A percentile compares a stretch with the other conserved stretches of the same genome.
These are phyloP conservation scores for Hypoxylon sp. DNA, from an alignment of 2,329 filamentous ascomycete genomes.

Conservation along the genomic window DNA sequence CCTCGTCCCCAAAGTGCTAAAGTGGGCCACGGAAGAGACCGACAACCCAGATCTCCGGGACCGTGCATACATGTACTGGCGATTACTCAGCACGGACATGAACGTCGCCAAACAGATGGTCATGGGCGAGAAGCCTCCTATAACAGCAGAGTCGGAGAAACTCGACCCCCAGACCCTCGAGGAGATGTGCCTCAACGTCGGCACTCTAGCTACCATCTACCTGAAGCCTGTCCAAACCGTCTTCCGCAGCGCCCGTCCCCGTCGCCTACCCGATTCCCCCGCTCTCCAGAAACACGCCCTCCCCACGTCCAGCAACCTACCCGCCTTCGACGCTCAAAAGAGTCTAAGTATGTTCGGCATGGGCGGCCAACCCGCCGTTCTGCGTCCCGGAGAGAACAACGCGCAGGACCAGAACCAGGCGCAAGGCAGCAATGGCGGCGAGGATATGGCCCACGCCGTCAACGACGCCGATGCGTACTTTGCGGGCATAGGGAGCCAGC, in stretches of 20 bases:
- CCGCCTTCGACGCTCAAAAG: conserved; percentile 69
- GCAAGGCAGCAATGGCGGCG: conserved; percentile 47
- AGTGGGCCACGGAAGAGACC: conserved; percentile 99
- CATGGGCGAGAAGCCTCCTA: conserved; percentile 97
- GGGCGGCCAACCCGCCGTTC: conserved; percentile 66
- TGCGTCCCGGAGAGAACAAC: conserved; percentile 57
- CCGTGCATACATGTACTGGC: conserved; percentile 99
- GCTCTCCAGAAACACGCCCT: conserved; percentile 83
- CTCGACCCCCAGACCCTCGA: conserved; percentile 92
- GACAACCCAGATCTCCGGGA: conserved; percentile 98
- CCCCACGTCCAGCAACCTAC: conserved; percentile 68
- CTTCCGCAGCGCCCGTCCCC: conserved; percentile 88
- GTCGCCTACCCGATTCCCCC: conserved; percentile 84
- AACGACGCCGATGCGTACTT: conserved; percentile 93
- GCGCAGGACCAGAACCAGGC: conserved; percentile 20
- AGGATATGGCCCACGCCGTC: conserved; percentile 78
- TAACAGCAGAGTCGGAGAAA: conserved; percentile 95
- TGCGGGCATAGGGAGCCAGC: conserved; percentile 78
- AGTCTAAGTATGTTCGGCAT: conserved; percentile 71
- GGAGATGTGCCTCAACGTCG: conserved; percentile 97
- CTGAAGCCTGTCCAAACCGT: conserved; percentile 98
- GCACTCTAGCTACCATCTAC: conserved; percentile 96
- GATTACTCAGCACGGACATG: conserved; percentile 92
- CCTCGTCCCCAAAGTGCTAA: conserved; percentile 92
- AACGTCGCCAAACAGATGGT: conserved; percentile 88